These are phyloP conservation scores for Xenosphaeropsis pyriputrescens DNA, from an alignment of 2,329 filamentous ascomycete species.

Conservation along the genomic window DNA sequence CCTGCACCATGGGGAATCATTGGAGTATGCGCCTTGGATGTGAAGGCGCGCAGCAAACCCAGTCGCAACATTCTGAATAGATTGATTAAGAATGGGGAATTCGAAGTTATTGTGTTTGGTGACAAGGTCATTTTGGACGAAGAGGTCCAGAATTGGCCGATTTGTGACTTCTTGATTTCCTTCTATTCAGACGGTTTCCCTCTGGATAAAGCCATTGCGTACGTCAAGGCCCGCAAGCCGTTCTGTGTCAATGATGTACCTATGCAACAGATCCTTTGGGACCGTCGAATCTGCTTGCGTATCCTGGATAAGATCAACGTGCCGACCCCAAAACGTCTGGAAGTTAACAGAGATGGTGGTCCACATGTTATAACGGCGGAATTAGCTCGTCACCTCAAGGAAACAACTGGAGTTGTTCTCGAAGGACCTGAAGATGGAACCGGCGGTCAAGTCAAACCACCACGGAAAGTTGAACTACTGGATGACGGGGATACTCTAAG, in stretches of 20 bases:
- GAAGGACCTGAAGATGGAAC: constrained; percentile 56
- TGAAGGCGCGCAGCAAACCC: constrained; percentile 93
- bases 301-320: constrained; percentile 84
- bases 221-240: constrained; percentile 81
- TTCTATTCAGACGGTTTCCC: constrained; percentile 98
- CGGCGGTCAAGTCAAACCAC: constrained; percentile 31
- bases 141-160: constrained; percentile 89
- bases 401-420: constrained; percentile 64
- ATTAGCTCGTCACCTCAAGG: constrained; percentile 64
- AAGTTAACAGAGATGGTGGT: constrained; percentile 87
- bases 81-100: constrained; percentile 78
- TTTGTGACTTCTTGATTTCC: constrained; percentile 85
- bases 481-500: constrained; percentile 79
- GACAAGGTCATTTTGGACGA: constrained; percentile 98
- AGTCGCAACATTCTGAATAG: constrained; percentile 92
- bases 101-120: constrained; percentile 94
- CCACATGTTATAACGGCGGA: constrained; percentile 66
- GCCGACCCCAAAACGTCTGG: constrained; percentile 73
- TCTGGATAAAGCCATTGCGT: constrained; percentile 90
- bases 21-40: constrained; percentile 87
- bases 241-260: constrained; percentile 96
- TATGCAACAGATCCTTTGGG: constrained; percentile 96
- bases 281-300: constrained; percentile 75
- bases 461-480: constrained; percentile 65
- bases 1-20: constrained; percentile 54